phyloP scores from a whole-genome alignment of 2,329 filamentous ascomycete species.

The Paraphoma chrysanthemicola region DNA sequence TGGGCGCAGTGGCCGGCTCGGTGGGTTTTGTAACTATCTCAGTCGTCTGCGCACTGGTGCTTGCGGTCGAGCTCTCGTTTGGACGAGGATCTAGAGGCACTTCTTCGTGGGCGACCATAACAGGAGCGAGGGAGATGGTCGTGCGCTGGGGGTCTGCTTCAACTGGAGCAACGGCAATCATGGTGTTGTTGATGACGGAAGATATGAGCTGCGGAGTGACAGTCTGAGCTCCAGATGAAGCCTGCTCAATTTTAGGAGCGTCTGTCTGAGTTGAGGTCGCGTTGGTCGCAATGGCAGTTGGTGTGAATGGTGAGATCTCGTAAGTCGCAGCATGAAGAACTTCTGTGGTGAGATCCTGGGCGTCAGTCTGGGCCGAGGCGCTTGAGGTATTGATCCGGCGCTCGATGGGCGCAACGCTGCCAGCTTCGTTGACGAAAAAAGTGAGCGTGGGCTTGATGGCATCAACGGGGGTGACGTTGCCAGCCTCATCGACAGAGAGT shows the following conservation, averaged over 20 bases:
- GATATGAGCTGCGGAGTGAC: not conserved
- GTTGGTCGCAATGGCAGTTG: not conserved
- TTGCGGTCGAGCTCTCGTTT: not conserved
- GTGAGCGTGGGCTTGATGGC: not conserved
- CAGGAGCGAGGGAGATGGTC: conserved; percentile 1
- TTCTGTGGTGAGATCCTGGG: conserved; percentile 2
- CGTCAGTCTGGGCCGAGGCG: conserved; percentile 10
- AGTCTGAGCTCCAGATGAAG: too few species aligned
- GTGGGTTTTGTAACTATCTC: not conserved
- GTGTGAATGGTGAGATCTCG: conserved; percentile 4
- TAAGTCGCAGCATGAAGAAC: not conserved
- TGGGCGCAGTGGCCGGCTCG: not conserved
- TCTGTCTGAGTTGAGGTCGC: conserved; percentile 3
- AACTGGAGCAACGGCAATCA: not conserved
- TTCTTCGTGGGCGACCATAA: conserved; percentile 6
- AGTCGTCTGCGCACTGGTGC: not conserved
- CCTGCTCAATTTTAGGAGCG: not conserved
- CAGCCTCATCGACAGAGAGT: conserved; percentile 1
- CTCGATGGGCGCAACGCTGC: conserved; percentile 2
- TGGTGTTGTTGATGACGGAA: not conserved
- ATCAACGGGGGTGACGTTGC: not conserved
- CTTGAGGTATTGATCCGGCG: conserved; percentile 1
- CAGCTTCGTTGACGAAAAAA: conserved; percentile 4
- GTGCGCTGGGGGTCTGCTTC: not conserved
- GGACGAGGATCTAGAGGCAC: conserved; percentile 4